Evolutionary conservation across 768 basidiomycete species (phyloP).

Genomic region (Neoboletus subvelutipes): DNA sequence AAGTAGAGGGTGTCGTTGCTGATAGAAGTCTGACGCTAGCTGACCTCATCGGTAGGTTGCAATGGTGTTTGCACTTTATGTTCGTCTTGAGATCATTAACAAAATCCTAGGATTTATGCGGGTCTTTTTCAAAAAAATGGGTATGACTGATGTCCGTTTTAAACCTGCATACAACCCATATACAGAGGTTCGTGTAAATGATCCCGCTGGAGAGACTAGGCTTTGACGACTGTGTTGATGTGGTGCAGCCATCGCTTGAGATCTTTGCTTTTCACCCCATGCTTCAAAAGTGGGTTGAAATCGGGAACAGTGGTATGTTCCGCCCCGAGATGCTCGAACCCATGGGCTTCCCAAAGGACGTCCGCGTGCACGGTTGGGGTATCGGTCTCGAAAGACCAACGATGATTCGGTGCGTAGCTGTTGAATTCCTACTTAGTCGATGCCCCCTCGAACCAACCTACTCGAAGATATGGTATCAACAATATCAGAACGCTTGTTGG

Average conservation of each 20-base stretch:
- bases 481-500: conserved; percentile 97
- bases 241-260: conserved; percentile 82
- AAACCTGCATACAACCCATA: conserved; percentile 99
- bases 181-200: conserved; percentile 65
- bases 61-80: neutral
- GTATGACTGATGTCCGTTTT: conserved; percentile 90
- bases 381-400: conserved; percentile 93
- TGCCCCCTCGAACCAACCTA: conserved; percentile 1
- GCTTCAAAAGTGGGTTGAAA: conserved; percentile 94
- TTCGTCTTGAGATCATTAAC: neutral
- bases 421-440: neutral
- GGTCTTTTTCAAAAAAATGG: conserved; percentile 98
- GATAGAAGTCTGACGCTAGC: conserved; percentile 90
- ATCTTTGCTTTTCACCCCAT: conserved; percentile 98
- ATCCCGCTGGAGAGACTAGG: neutral
- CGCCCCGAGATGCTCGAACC: conserved; percentile 99
- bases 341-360: conserved; percentile 97
- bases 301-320: conserved; percentile 99
- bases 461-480: conserved; percentile 85
- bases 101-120: conserved; percentile 84
- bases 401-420: conserved; percentile 83
- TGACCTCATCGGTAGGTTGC: conserved; percentile 80
- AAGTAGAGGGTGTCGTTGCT: conserved; percentile 99
- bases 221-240: conserved; percentile 6
- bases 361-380: conserved; percentile 97